Percentiles rank a stretch among this genome's conserved stretches.
These are phyloP conservation scores for Boletus tomentosulus DNA, from an alignment of 768 basidiomycete species.

Conservation along the genomic window DNA sequence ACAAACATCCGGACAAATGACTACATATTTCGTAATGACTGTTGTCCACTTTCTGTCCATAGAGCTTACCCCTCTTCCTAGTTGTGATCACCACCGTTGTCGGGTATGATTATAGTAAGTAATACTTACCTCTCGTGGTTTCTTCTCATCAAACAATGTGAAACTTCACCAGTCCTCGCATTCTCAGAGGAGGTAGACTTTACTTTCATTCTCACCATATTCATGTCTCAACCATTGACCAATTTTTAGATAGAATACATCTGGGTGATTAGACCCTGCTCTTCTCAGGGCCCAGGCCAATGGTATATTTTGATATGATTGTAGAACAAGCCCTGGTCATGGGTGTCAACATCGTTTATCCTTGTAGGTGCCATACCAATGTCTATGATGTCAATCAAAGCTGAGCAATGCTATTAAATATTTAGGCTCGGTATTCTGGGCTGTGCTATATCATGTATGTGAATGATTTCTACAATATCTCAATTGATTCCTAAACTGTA, in stretches of 20 bases:
- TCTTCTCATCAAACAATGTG: not conserved
- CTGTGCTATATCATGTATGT: not conserved
- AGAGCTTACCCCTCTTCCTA: not conserved
- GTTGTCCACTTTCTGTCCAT: not conserved
- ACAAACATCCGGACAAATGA: not conserved
- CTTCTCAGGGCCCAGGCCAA: not conserved
- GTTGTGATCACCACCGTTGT: not conserved
- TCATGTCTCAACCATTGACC: not conserved
- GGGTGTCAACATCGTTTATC: not conserved
- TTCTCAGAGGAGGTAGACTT: not conserved
- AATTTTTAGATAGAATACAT: not conserved
- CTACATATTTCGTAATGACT: not conserved
- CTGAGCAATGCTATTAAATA: no score
- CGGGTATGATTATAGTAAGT: not conserved
- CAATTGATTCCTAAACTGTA: no score
- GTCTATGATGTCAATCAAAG: no score
- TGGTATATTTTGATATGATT: not conserved
- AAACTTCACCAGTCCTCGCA: not conserved
- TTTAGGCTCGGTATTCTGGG: no score
- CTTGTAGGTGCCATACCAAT: not conserved
- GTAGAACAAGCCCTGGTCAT: not conserved
- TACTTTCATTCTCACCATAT: not conserved
- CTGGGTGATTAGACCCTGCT: not conserved
- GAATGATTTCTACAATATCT: no score
- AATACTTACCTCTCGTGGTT: not conserved